A percentile compares a stretch with the other conserved stretches of the same genome.
Conservation (phyloP, 129 eudicot genomes). For the Heracleum sosnowskyi region DNA sequence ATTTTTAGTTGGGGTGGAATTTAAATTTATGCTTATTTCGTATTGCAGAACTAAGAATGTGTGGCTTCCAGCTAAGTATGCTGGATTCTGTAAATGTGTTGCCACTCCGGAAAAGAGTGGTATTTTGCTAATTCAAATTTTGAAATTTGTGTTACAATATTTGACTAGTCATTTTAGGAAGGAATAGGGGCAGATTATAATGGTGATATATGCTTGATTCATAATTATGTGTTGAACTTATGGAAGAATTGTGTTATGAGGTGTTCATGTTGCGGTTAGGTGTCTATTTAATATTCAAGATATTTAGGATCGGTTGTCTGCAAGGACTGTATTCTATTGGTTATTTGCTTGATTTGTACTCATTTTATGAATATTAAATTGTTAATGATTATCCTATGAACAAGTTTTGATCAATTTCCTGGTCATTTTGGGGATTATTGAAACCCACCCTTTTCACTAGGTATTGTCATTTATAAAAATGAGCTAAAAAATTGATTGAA, state of each 20-base stretch:
- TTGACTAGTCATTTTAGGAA: background rate
- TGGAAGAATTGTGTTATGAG: too few species aligned
- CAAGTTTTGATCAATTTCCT: background rate
- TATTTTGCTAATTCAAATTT: constrained; percentile 8
- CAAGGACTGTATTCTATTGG: background rate
- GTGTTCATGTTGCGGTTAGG: too few species aligned
- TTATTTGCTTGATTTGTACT: too few species aligned
- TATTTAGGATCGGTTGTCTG: background rate
- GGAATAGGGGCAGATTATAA: background rate
- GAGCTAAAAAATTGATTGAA: background rate
- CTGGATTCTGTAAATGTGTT: constrained; percentile 54
- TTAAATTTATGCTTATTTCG: background rate
- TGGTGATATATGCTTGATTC: background rate
- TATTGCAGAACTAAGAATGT: constrained; percentile 37
- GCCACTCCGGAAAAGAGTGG: constrained; percentile 64
- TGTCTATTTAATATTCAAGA: background rate
- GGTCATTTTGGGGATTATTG: background rate
- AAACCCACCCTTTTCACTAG: background rate
- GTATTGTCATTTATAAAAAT: background rate
- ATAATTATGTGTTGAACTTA: background rate
- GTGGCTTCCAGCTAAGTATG: constrained; percentile 21
- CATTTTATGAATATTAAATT: too few species aligned
- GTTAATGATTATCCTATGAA: too few species aligned
- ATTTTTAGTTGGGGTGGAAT: background rate
- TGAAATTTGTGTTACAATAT: too few species aligned